phyloP scores from a whole-genome alignment of 2,329 filamentous ascomycete genomes.

The Talaromyces atroroseus region DNA sequence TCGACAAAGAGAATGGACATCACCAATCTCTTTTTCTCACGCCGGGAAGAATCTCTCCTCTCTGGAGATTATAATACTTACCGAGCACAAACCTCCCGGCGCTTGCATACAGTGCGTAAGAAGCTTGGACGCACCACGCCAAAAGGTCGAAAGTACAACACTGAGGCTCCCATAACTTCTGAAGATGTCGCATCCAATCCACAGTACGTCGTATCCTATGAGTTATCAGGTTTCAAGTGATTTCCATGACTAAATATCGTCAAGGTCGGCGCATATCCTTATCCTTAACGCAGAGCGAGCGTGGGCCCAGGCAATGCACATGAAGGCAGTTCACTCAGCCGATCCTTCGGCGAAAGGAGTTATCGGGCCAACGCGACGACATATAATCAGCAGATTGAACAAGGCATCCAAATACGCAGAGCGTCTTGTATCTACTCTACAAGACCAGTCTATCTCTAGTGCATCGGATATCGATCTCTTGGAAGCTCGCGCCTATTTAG shows the following conservation, averaged over 20 bases:
- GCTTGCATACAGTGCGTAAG: constrained; percentile 75
- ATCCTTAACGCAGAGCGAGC: constrained; percentile 83
- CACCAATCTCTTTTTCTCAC: constrained; percentile 73
- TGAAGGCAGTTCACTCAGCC: constrained; percentile 76
- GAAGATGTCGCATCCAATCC: constrained; percentile 68
- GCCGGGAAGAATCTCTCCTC: constrained; percentile 75
- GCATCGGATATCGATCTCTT: constrained; percentile 67
- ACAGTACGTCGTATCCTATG: constrained; percentile 55
- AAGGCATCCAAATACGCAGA: constrained; percentile 71
- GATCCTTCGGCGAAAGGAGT: constrained; percentile 69
- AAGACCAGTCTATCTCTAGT: constrained; percentile 57
- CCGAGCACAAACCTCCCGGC: constrained; percentile 70
- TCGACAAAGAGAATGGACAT: constrained; percentile 66
- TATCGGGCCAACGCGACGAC: constrained; percentile 70
- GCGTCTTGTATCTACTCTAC: constrained; percentile 61
- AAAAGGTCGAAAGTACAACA: constrained; percentile 78
- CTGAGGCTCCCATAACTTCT: constrained; percentile 64
- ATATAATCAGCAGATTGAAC: constrained; percentile 80
- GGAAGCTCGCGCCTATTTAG: constrained; percentile 79
- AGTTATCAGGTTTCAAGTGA: constrained; percentile 1
- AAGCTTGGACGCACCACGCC: constrained; percentile 78
- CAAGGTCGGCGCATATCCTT: constrained; percentile 69
- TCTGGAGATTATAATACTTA: constrained; percentile 87
- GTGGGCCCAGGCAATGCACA: constrained; percentile 93
- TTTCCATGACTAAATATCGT: constrained; percentile 11